Percentiles rank a stretch among this genome's conserved stretches.
These are phyloP conservation scores for Daldinia concentrica DNA, from an alignment of 495 filamentous ascomycete species.

Conservation along the genomic window DNA sequence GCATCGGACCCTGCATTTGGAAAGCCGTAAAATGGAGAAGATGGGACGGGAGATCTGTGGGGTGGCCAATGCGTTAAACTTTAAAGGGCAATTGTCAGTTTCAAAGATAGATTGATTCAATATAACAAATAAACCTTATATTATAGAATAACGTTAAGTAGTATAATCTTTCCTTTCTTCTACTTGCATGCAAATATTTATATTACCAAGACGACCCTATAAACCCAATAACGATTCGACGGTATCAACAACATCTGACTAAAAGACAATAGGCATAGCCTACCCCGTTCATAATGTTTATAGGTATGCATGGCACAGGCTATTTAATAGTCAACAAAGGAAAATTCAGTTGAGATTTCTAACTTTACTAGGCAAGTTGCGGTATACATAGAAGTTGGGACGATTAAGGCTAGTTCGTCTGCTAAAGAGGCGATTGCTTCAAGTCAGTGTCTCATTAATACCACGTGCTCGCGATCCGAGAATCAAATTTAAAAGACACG, in stretches of 20 bases:
- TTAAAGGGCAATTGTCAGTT: slow-evolving; percentile 13
- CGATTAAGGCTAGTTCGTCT: background rate
- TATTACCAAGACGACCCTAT: too few species aligned
- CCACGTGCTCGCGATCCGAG: background rate
- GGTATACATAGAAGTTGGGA: too few species aligned
- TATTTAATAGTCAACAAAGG: background rate
- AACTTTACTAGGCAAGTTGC: too few species aligned
- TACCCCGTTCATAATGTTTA: too few species aligned
- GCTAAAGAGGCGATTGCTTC: background rate
- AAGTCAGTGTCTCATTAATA: background rate
- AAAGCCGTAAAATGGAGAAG: slow-evolving; percentile 33
- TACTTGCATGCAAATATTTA: too few species aligned
- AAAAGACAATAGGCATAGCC: too few species aligned
- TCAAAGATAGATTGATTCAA: background rate
- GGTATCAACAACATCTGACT: too few species aligned
- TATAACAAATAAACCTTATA: background rate
- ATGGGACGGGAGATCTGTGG: slow-evolving; percentile 19
- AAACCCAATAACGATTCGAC: too few species aligned
- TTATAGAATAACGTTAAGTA: background rate
- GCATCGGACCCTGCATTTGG: slow-evolving; percentile 49
- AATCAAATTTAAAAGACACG: background rate
- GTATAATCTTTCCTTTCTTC: background rate
- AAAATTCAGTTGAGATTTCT: background rate
- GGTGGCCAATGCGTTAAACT: slow-evolving; percentile 36
- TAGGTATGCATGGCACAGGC: too few species aligned